Conservation (phyloP, 331 rosid species). For the Malus hybrid region DNA sequence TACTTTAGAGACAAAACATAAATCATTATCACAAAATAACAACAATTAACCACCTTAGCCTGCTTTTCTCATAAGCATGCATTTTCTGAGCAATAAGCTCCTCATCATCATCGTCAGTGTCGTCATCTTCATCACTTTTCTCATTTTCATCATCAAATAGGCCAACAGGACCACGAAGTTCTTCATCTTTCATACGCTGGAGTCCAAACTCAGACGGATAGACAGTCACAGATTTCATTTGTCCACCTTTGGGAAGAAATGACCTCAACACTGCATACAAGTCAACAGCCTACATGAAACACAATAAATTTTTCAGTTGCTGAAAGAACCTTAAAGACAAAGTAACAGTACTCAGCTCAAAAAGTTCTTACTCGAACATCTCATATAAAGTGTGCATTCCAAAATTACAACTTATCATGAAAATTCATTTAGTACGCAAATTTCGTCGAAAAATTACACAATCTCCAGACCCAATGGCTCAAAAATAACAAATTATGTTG, state of each 20-base stretch:
- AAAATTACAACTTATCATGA: background rate
- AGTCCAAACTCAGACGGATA: conserved; percentile 94
- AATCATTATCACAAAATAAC: background rate
- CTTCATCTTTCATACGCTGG: conserved; percentile 86
- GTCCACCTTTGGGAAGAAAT: conserved; percentile 60
- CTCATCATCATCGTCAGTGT: conserved; percentile 13
- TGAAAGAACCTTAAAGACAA: background rate
- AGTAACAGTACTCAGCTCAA: background rate
- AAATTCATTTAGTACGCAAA: background rate
- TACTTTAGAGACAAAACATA: background rate
- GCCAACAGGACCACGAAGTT: conserved; percentile 68
- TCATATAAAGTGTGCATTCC: background rate
- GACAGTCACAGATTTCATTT: conserved; percentile 62
- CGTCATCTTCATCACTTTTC: conserved; percentile 39
- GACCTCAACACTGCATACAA: conserved; percentile 64
- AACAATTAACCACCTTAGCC: conserved; percentile 46
- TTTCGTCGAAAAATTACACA: background rate
- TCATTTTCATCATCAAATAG: conserved; percentile 50
- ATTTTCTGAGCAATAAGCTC: conserved; percentile 53
- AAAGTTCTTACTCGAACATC: background rate
- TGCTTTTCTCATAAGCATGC: conserved; percentile 72
- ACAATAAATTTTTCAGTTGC: background rate
- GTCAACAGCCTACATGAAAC: conserved; percentile 58
- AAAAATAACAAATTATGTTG: background rate
- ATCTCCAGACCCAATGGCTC: background rate